Evolutionary conservation across 2,329 filamentous ascomycete species (phyloP), one percentile per base, ranked within the genome.

Genomic region (Phialophora verrucosa): DNA sequence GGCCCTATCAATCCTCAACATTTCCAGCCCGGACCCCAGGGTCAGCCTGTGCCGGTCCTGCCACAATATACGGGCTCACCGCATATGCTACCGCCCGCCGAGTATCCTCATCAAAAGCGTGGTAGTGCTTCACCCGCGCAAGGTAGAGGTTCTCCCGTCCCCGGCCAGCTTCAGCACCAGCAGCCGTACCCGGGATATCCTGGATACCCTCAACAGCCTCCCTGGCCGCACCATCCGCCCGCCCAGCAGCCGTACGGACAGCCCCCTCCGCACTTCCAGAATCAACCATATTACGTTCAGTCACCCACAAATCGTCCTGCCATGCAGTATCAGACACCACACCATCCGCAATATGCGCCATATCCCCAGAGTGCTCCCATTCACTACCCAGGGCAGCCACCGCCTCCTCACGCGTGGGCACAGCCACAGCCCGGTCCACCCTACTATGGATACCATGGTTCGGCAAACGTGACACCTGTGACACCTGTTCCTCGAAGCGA

Each of bases 361-460:
- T 73, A 71, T 62, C 67, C 70, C 53, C 70, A 72, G 29, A 70
- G 69, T 47, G 64, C 70, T 8, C 69, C 70, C 1, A 55, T 72
- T n/a, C 67, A 66, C 23, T 72, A 71, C 59, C 62, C 63, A 44
- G 62, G 65, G 20, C 69, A 44, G 38, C 38, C 66, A 49, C 64
- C 67, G 23, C 62, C 62, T 31, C 61, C 63, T 50, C 69, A 66
- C 50, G 56, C 58, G 53, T 72, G 69, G 69, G 65, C 64, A 31
- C 63, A 63, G 38, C 63, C 66, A 27, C 66, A 62, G 44, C 63
- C 64, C 49, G 62, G 62, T 8, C 69, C 65, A 31, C 68, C 65
- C 20, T 65, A 69, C 29, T 66, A 69, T 60, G 62, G 63, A 32
- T 69, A 69, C 49, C 66, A 60, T 50, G 62, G 59, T 51, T 69